Evolutionary conservation across 345 rosid genomes (phyloP).

Genomic region (Hypericum perforatum): DNA sequence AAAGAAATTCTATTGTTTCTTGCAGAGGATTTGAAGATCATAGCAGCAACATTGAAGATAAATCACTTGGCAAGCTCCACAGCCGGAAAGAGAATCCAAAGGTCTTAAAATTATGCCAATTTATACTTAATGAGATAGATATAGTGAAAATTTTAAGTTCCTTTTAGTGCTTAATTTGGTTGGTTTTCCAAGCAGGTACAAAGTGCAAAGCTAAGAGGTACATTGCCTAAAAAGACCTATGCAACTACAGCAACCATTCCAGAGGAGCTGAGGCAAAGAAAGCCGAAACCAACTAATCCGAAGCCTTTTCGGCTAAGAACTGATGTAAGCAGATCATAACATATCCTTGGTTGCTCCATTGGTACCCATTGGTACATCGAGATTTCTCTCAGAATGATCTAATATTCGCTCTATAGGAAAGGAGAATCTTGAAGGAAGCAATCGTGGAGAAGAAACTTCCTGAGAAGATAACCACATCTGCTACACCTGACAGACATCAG

Average conservation of each 20-base stretch:
- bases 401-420: conserved; percentile 37
- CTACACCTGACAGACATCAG: conserved; percentile 23
- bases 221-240: conserved; percentile 30
- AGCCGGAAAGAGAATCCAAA: conserved; percentile 24
- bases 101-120: conserved; percentile 18
- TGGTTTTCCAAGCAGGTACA: conserved; percentile 22
- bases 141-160: background rate
- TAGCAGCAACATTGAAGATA: conserved; percentile 13
- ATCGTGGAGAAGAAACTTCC: conserved; percentile 57
- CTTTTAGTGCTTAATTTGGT: conserved; percentile 13
- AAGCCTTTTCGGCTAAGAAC: conserved; percentile 94
- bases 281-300: conserved; percentile 79
- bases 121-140: too few species aligned
- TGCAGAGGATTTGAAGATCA: conserved; percentile 28
- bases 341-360: background rate
- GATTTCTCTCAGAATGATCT: conserved; percentile 1
- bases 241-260: conserved; percentile 15
- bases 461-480: conserved; percentile 26
- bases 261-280: conserved; percentile 35
- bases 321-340: conserved; percentile 46
- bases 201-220: conserved; percentile 27
- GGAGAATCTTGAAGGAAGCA: conserved; percentile 68
- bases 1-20: conserved; percentile 2
- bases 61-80: conserved; percentile 32
- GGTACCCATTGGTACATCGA: too few species aligned